A percentile compares a stretch with the other conserved stretches of the same genome.
phyloP scores from a whole-genome alignment of 2,329 filamentous ascomycete species.

The Plenodomus lindquistii region DNA sequence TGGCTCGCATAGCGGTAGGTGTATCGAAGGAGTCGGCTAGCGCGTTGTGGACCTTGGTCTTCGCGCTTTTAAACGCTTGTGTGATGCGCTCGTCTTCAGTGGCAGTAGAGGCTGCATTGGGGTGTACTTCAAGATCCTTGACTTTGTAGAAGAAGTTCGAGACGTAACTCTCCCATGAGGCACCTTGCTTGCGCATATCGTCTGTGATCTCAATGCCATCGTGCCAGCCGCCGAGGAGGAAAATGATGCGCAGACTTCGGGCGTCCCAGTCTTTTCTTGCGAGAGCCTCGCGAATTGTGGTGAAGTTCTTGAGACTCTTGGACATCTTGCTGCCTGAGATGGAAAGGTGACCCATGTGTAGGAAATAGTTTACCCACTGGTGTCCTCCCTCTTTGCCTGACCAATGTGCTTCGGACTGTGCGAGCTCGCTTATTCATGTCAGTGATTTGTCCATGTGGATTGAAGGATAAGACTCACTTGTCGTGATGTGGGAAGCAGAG shows the following conservation, averaged over 20 bases:
- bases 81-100: slow-evolving; percentile 50
- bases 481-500: slow-evolving; percentile 78
- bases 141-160: slow-evolving; percentile 70
- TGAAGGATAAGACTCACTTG: slow-evolving; percentile 53
- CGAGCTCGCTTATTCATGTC: slow-evolving; percentile 62
- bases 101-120: slow-evolving; percentile 33
- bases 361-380: slow-evolving; percentile 93
- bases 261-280: slow-evolving; percentile 71
- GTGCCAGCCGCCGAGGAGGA: slow-evolving; percentile 86
- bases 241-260: slow-evolving; percentile 79
- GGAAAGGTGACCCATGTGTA: slow-evolving; percentile 91
- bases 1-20: slow-evolving; percentile 73
- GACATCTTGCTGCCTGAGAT: slow-evolving; percentile 95
- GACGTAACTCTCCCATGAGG: slow-evolving; percentile 78
- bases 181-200: slow-evolving; percentile 74
- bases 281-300: slow-evolving; percentile 85
- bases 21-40: slow-evolving; percentile 89
- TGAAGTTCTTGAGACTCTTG: slow-evolving; percentile 94
- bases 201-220: slow-evolving; percentile 89
- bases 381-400: slow-evolving; percentile 46
- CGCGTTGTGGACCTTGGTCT: slow-evolving; percentile 63
- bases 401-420: slow-evolving; percentile 88
- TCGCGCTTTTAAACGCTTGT: slow-evolving; percentile 56
- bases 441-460: background rate
- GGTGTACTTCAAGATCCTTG: slow-evolving; percentile 52